These are phyloP conservation scores for Carex cristatella DNA, from an alignment of 176 grass and related monocot species.

Conservation along the genomic window DNA sequence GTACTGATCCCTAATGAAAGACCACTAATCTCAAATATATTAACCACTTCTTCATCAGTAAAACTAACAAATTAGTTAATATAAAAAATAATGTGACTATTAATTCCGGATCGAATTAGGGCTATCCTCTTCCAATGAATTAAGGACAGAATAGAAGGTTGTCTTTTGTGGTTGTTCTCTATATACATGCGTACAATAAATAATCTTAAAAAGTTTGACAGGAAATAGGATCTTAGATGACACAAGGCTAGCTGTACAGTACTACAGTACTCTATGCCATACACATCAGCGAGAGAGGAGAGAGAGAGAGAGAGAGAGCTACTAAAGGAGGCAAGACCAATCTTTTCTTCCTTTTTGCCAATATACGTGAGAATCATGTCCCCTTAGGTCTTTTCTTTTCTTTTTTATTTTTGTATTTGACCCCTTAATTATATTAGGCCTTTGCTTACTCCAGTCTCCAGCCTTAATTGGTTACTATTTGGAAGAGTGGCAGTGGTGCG, in stretches of 20 bases:
- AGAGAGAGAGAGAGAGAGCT: not conserved
- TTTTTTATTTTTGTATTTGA: too few species aligned
- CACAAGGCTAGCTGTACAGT: not conserved
- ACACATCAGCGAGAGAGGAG: not conserved
- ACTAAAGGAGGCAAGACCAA: not conserved
- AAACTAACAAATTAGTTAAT: too few species aligned
- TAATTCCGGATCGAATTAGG: too few species aligned
- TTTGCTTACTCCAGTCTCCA: not conserved
- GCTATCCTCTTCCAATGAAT: too few species aligned
- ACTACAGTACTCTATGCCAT: not conserved
- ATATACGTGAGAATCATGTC: not conserved
- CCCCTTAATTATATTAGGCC: too few species aligned
- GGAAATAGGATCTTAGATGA: not conserved
- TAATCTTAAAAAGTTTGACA: not conserved
- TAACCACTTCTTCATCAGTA: too few species aligned
- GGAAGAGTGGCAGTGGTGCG: not conserved
- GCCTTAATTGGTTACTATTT: not conserved
- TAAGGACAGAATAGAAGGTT: too few species aligned
- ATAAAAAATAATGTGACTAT: too few species aligned
- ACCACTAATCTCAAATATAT: too few species aligned
- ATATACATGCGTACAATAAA: not conserved
- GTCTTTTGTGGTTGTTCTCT: too few species aligned
- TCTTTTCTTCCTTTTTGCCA: not conserved
- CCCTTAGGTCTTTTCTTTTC: too few species aligned
- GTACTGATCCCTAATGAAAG: too few species aligned